Base-by-base conservation (phyloP, 805 yeast genomes). In the Candida xiaguanensis region DNA sequence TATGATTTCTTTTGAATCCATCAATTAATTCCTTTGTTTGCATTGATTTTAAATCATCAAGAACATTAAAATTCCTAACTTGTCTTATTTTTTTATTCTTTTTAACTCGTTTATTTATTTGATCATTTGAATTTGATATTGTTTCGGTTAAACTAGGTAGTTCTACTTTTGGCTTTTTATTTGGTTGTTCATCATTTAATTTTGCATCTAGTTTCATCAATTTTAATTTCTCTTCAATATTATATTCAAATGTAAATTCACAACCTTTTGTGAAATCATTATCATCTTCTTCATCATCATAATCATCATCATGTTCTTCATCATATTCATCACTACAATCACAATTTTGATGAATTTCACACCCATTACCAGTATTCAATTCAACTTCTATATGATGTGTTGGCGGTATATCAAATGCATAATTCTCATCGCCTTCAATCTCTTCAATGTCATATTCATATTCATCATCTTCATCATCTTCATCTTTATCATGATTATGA, bases 231-330 rank as follows among this genome's bases (percentile, higher is more conserved):
- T 63, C 67, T 44, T 64, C 70, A n/a, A 65, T 58, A 34, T 63
- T 46, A 45, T 68, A 68, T 43, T 68, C 74, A 45, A 68, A 68
- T 6, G 73, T 68, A 41, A 68, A 66, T 43, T 68, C 72, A 46
- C 72, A 68, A 12, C 67, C 72, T 24, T 61, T 57, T 3, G 57
- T 58, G 16, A 47, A 51, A 32, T 46, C 50, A 34, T 45, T 46
- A 13, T 41, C 45, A 13, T 46, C 36, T 9, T 43, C 49, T 12
- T 45, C 38, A 16, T 50, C 51, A 18, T 41, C 48, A 13, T 46
- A 34, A n/a, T 43, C 49, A 14, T 45, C 38, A 7, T 39, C 38
- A 31, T 45, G 47, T 8, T 39, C 42, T 9, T 40, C 30, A 19
- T 50, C 50, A 13, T 48, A 47, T 11, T 45, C 34, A 12, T 43